phyloP scores from a whole-genome alignment of 2,329 filamentous ascomycete genomes.

The Chalaropsis thielavioides region DNA sequence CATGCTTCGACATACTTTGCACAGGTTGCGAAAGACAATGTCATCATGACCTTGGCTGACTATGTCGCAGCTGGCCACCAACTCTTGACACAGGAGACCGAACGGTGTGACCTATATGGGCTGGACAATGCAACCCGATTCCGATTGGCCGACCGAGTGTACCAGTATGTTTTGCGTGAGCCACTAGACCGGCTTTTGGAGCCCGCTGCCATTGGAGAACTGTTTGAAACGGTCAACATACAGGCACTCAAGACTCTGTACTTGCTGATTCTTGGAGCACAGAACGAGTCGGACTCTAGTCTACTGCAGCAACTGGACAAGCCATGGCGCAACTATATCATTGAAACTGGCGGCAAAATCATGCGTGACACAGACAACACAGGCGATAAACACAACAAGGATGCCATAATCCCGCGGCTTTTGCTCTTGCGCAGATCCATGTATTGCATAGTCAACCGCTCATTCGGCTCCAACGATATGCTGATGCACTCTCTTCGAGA shows the following conservation, averaged over 20 bases:
- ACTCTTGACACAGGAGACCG: constrained; percentile 57
- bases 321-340: constrained; percentile 69
- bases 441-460: constrained; percentile 59
- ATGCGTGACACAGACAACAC: constrained; percentile 66
- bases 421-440: constrained; percentile 67
- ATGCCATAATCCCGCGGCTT: constrained; percentile 75
- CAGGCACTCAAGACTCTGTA: constrained; percentile 64
- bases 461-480: constrained; percentile 63
- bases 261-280: constrained; percentile 44
- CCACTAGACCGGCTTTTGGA: constrained; percentile 54
- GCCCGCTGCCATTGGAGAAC: constrained; percentile 49
- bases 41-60: constrained; percentile 48
- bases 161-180: constrained; percentile 54
- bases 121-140: constrained; percentile 73
- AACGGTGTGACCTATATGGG: constrained; percentile 64
- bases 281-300: constrained; percentile 35
- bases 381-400: constrained; percentile 58
- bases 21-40: constrained; percentile 54
- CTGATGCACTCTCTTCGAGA: constrained; percentile 69
- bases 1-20: constrained; percentile 54
- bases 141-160: constrained; percentile 57
- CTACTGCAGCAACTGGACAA: constrained; percentile 55
- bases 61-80: constrained; percentile 59
- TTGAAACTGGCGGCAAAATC: constrained; percentile 57
- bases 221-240: constrained; percentile 57